These are phyloP conservation scores for Teratosphaeria pseudoeucalypti DNA, from an alignment of 2,329 filamentous ascomycete species.

Conservation along the genomic window DNA sequence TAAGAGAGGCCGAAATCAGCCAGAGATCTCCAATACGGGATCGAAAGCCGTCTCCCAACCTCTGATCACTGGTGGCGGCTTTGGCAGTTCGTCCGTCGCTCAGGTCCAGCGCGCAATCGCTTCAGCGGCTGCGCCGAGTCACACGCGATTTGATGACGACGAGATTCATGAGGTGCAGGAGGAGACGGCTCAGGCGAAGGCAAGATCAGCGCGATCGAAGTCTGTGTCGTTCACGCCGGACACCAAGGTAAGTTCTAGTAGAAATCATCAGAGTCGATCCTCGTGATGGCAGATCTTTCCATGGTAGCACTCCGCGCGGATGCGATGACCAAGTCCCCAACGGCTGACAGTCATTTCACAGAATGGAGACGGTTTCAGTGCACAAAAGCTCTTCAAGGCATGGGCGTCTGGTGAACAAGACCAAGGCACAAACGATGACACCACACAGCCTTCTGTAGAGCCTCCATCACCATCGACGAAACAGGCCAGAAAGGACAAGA, in stretches of 20 bases:
- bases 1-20: background rate
- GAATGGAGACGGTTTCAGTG: constrained; percentile 43
- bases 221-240: constrained; percentile 56
- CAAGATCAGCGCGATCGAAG: constrained; percentile 29
- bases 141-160: constrained; percentile 7
- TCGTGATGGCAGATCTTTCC: background rate
- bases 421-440: constrained; percentile 4
- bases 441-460: background rate
- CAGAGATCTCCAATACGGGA: background rate
- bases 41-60: background rate
- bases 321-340: background rate
- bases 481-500: constrained; percentile 6
- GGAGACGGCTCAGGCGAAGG: background rate
- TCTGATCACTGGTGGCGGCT: background rate
- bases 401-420: constrained; percentile 30
- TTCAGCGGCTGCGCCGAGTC: constrained; percentile 6
- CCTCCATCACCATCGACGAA: constrained; percentile 1
- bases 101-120: background rate
- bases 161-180: constrained; percentile 10
- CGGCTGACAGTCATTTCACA: background rate
- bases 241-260: constrained; percentile 38
- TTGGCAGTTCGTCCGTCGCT: background rate
- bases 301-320: background rate
- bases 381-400: constrained; percentile 41
- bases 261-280: background rate